A percentile compares a stretch with the other conserved stretches of the same genome.
Conservation (phyloP, 345 rosid genomes). For the Mercurialis annua region DNA sequence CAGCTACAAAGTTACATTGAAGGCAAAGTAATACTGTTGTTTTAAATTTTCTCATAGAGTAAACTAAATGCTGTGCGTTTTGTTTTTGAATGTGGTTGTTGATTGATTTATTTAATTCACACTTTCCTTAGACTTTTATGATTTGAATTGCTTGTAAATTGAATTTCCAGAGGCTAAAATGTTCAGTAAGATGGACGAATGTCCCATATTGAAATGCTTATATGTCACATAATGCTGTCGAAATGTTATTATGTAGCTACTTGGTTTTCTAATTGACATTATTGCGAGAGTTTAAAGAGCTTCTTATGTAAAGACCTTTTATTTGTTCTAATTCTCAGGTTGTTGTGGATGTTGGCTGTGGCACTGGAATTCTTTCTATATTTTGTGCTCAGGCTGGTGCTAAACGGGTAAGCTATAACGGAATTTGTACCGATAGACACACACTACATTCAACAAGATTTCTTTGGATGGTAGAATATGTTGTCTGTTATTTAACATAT, state of each 20-base stretch:
- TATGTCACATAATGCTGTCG: neutral
- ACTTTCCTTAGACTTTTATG: neutral
- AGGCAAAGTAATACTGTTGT: conserved; percentile 68
- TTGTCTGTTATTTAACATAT: neutral
- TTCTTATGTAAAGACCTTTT: neutral
- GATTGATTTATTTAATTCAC: neutral
- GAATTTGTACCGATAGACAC: conserved; percentile 9
- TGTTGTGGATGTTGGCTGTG: conserved; percentile 98
- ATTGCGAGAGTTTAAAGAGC: neutral
- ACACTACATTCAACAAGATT: neutral
- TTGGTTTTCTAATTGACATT: neutral
- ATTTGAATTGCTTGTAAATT: neutral
- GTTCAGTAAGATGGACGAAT: neutral
- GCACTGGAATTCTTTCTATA: conserved; percentile 95
- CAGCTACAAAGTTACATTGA: conserved; percentile 73
- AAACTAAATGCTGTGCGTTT: neutral
- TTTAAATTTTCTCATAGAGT: conserved; percentile 15
- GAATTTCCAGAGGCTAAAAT: neutral
- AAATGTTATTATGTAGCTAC: neutral
- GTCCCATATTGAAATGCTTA: neutral
- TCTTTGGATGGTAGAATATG: neutral
- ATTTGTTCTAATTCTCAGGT: conserved; percentile 48
- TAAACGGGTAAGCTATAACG: conserved; percentile 54
- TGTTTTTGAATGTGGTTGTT: neutral
- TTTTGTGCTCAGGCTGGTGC: conserved; percentile 99